Evolutionary conservation across 2,329 filamentous ascomycete genomes (phyloP).

Genomic region (Cladosporium sp.): DNA sequence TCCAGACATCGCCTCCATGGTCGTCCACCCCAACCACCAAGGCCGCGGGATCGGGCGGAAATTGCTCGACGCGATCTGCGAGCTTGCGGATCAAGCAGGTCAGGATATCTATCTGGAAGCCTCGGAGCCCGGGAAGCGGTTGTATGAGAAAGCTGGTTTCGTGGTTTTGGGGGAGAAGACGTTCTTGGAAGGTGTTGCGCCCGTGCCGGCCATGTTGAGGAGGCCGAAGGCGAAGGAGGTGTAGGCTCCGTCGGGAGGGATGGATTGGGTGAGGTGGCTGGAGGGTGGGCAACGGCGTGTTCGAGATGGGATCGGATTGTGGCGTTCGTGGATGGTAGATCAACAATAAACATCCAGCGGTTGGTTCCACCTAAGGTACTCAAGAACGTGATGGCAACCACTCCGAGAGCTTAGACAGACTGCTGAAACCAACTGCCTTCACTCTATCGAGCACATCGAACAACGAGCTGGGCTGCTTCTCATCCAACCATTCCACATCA

Average conservation of each 20-base stretch:
- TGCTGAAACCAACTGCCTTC: slow-evolving; percentile 22
- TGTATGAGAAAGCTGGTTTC: slow-evolving; percentile 11
- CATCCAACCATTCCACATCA: slow-evolving; percentile 21
- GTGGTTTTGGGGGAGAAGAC: slow-evolving; percentile 2
- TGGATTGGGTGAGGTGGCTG: too few species aligned
- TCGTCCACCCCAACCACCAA: slow-evolving; percentile 8
- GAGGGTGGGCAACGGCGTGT: too few species aligned
- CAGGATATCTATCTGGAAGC: slow-evolving; percentile 12
- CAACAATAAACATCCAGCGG: too few species aligned
- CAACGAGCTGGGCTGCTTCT: slow-evolving; percentile 14
- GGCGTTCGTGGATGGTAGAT: too few species aligned
- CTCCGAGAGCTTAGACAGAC: slow-evolving; percentile 21
- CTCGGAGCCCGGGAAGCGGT: background rate
- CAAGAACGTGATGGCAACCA: slow-evolving; percentile 18
- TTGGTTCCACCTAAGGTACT: too few species aligned
- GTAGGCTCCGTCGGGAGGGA: too few species aligned
- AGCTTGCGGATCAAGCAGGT: slow-evolving; percentile 9
- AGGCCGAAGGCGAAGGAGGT: slow-evolving; percentile 3
- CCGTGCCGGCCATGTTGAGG: slow-evolving; percentile 3
- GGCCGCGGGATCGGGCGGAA: slow-evolving; percentile 3
- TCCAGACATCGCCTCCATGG: slow-evolving; percentile 11
- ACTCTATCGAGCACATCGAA: slow-evolving; percentile 17
- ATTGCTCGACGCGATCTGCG: background rate
- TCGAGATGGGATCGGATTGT: too few species aligned
- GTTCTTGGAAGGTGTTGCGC: background rate